Evolutionary conservation across 352 stramenopile species (phyloP).

Genomic region (Globisporangium paroecandrum): DNA sequence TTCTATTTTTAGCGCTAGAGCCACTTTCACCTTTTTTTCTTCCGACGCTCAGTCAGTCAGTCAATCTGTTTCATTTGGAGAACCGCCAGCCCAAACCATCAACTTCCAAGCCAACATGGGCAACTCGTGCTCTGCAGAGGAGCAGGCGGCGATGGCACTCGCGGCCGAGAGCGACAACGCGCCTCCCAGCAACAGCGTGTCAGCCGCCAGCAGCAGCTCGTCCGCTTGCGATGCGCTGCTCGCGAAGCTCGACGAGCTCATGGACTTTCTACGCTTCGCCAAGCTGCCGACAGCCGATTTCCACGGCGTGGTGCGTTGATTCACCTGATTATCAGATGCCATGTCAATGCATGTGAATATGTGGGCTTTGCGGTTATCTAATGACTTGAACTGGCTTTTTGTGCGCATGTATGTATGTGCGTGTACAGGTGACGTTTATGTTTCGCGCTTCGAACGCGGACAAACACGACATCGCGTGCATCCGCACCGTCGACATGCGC

Average conservation of each 20-base stretch:
- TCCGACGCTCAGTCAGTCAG: slow-evolving; percentile 7
- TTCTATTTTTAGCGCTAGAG: neutral
- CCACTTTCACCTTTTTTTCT: neutral
- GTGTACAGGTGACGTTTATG: slow-evolving; percentile 71
- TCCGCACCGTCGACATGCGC: slow-evolving; percentile 78
- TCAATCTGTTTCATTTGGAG: slow-evolving; percentile 1
- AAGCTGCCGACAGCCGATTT: slow-evolving; percentile 43
- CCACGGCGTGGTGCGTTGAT: slow-evolving; percentile 47
- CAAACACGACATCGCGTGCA: slow-evolving; percentile 51
- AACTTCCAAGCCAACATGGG: slow-evolving; percentile 7
- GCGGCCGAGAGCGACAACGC: neutral
- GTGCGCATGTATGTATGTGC: neutral
- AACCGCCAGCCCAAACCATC: neutral
- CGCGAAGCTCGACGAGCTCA: slow-evolving; percentile 81
- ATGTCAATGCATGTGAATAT: neutral
- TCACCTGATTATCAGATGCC: slow-evolving; percentile 6
- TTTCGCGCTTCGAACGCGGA: slow-evolving; percentile 49
- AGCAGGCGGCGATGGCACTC: slow-evolving; percentile 1
- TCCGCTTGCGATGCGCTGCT: slow-evolving; percentile 63
- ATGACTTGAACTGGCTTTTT: neutral
- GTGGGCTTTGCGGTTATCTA: neutral
- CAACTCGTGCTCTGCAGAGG: slow-evolving; percentile 6
- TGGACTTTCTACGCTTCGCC: slow-evolving; percentile 79
- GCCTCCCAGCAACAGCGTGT: neutral
- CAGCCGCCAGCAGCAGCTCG: neutral